Conservation (phyloP, 2,329 filamentous ascomycete genomes). For the Sordariomycetes sp. region DNA sequence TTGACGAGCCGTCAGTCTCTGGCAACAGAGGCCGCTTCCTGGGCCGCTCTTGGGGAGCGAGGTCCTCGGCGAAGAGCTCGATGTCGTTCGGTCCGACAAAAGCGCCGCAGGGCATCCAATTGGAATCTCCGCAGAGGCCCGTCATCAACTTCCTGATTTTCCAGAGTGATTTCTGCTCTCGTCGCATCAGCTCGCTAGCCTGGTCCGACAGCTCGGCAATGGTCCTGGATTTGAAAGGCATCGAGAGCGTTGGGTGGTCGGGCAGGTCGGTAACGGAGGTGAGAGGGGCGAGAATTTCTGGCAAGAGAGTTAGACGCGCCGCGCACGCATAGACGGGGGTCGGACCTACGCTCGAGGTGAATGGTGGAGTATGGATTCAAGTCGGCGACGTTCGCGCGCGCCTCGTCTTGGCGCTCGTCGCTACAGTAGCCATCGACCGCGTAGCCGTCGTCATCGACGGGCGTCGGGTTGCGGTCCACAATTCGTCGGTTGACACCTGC, state of each 20-base stretch:
- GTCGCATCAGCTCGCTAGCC: constrained; percentile 60
- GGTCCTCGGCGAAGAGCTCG: constrained; percentile 21
- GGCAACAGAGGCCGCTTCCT: neutral
- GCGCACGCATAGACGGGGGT: neutral
- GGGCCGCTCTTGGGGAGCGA: neutral
- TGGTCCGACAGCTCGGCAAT: constrained; percentile 61
- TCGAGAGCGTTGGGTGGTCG: constrained; percentile 62
- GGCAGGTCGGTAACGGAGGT: constrained; percentile 66
- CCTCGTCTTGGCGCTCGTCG: constrained; percentile 49
- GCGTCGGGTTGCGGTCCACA: constrained; percentile 61
- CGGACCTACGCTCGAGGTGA: constrained; percentile 54
- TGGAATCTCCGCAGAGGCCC: constrained; percentile 63
- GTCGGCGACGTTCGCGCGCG: constrained; percentile 51
- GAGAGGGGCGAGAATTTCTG: constrained; percentile 65
- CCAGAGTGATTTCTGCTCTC: constrained; percentile 64
- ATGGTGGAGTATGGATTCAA: constrained; percentile 67
- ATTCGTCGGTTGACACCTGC: constrained; percentile 63
- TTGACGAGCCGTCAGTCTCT: neutral
- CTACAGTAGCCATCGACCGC: constrained; percentile 64
- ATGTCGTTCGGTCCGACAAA: constrained; percentile 47
- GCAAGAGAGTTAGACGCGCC: constrained; percentile 9
- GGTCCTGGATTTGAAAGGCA: constrained; percentile 64
- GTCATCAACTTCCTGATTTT: constrained; percentile 65
- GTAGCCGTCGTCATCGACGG: constrained; percentile 70
- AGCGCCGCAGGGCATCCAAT: constrained; percentile 51